Conservation (phyloP, 371 early-diverging fungal genomes). For the Apophysomyces elegans region DNA sequence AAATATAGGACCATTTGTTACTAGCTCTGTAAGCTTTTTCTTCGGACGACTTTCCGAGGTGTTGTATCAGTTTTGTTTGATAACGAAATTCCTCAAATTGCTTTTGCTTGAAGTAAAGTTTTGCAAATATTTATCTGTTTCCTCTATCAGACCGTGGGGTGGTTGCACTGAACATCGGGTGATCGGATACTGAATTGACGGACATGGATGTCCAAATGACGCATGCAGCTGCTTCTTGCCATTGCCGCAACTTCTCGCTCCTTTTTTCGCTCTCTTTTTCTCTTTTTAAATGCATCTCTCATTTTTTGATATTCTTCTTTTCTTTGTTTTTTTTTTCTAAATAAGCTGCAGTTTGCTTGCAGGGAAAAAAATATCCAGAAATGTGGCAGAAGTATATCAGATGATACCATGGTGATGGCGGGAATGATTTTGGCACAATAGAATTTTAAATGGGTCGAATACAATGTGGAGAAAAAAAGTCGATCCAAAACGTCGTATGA, state of each 20-base stretch:
- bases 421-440: neutral
- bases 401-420: neutral
- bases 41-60: no score
- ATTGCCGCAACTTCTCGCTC: no score
- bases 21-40: no score
- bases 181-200: neutral
- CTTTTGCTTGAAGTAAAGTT: no score
- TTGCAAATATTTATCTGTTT: no score
- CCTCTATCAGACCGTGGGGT: neutral
- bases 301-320: neutral
- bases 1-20: no score
- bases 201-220: neutral
- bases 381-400: neutral
- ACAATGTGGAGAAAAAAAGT: neutral
- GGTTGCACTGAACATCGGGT: neutral
- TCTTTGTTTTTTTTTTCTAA: neutral
- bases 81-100: no score
- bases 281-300: neutral
- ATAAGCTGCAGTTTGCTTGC: neutral
- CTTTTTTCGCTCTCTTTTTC: no score
- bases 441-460: conserved; percentile 2
- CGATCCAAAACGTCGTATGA: no score
- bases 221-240: neutral
- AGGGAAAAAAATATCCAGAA: neutral
- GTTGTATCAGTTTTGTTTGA: no score